Percentiles rank a stretch among this genome's conserved stretches.
Conservation (phyloP, 116 monocot species). For the Posidonia oceanica region DNA sequence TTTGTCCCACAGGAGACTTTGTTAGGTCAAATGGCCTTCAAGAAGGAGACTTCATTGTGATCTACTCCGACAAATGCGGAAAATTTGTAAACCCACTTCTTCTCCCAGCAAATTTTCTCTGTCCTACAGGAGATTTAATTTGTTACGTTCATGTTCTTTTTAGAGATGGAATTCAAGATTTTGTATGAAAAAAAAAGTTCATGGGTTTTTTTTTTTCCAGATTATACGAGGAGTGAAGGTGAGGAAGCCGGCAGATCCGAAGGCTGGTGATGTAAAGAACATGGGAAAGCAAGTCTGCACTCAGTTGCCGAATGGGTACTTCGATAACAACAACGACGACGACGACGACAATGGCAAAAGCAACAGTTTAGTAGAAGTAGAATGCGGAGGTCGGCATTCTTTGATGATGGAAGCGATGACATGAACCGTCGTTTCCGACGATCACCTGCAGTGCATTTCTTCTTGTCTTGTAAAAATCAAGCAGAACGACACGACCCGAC, state of each 20-base stretch:
- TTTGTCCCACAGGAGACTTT: conserved; percentile 46
- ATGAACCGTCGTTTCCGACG: background rate
- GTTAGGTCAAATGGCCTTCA: conserved; percentile 70
- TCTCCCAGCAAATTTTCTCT: background rate
- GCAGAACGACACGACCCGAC: background rate
- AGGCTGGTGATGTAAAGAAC: background rate
- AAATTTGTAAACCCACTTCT: conserved; percentile 59
- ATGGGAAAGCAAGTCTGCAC: background rate
- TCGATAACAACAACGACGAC: background rate
- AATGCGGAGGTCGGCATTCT: background rate
- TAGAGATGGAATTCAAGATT: no score
- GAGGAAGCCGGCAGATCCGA: conserved; percentile 7
- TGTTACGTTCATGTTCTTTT: background rate
- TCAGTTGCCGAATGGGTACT: background rate
- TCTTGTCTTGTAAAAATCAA: background rate
- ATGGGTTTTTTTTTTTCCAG: background rate
- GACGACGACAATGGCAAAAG: background rate
- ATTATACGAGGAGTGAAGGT: conserved; percentile 19
- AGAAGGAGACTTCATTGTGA: conserved; percentile 97
- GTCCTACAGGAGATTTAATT: background rate
- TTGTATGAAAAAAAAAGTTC: no score
- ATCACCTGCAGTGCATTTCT: no score
- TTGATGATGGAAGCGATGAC: background rate
- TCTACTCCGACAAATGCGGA: conserved; percentile 76
- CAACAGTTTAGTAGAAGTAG: background rate